Conservation (phyloP, 2,329 filamentous ascomycete genomes). For the Lachnellula hyalina region DNA sequence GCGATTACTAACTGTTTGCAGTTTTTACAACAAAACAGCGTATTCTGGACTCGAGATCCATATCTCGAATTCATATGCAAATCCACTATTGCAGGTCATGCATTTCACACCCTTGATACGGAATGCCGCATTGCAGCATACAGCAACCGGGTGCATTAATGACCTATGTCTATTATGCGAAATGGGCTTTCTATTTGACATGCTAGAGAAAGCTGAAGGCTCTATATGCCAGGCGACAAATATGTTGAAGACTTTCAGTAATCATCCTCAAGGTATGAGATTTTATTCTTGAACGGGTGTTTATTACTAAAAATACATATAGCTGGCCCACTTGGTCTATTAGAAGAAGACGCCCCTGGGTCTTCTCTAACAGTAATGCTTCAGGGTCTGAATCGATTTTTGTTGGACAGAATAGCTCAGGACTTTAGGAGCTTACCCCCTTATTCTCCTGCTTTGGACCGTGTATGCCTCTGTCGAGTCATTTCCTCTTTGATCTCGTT, state of each 20-base stretch:
- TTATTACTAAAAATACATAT: constrained; percentile 17
- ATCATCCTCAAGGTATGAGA: constrained; percentile 63
- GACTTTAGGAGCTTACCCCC: constrained; percentile 68
- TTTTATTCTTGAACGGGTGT: neutral
- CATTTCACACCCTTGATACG: constrained; percentile 84
- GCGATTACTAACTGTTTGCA: constrained; percentile 32
- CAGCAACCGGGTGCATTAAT: constrained; percentile 75
- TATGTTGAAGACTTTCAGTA: constrained; percentile 82
- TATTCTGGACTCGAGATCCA: constrained; percentile 94
- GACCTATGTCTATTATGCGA: constrained; percentile 89
- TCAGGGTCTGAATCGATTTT: constrained; percentile 78
- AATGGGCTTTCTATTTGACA: constrained; percentile 92
- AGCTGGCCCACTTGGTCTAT: constrained; percentile 69
- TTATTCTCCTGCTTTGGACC: constrained; percentile 61
- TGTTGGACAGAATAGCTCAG: constrained; percentile 72
- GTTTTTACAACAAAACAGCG: constrained; percentile 88
- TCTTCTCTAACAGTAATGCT: constrained; percentile 74
- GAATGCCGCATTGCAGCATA: constrained; percentile 84
- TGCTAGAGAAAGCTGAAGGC: constrained; percentile 92
- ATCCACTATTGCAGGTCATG: constrained; percentile 83
- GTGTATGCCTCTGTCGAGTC: constrained; percentile 39
- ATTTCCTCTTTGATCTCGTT: neutral
- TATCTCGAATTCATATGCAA: constrained; percentile 94
- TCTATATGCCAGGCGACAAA: constrained; percentile 96
- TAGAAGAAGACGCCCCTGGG: constrained; percentile 77